phyloP scores from a whole-genome alignment of 1,284 basidiomycete species.

The Erythrobasidium hasegawianum region DNA sequence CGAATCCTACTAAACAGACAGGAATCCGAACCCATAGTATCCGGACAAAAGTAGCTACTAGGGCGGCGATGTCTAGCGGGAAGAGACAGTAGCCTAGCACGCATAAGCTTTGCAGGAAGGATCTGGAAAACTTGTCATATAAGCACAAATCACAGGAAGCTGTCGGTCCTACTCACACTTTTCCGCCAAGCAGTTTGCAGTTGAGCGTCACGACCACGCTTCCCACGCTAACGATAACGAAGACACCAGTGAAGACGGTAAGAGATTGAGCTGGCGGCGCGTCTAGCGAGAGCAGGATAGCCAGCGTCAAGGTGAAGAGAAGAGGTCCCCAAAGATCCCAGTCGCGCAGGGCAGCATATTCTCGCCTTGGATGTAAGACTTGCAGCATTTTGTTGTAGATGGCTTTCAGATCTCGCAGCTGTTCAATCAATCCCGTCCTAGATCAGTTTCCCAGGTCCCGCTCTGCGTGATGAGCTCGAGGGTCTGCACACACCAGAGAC shows the following conservation, averaged over 20 bases:
- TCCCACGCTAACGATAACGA: constrained; percentile 83
- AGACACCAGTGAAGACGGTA: constrained; percentile 81
- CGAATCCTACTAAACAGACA: constrained; percentile 76
- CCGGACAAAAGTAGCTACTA: constrained; percentile 79
- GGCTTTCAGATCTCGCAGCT: constrained; percentile 51
- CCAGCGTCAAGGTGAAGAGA: constrained; percentile 68
- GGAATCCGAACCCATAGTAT: constrained; percentile 80
- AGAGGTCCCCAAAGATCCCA: constrained; percentile 35
- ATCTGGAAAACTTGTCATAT: constrained; percentile 54
- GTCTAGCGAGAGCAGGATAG: constrained; percentile 81
- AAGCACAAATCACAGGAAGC: neutral
- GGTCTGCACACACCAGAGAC: constrained; percentile 64
- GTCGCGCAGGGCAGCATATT: constrained; percentile 66
- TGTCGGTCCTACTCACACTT: constrained; percentile 63
- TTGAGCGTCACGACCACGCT: constrained; percentile 85
- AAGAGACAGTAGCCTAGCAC: constrained; percentile 86
- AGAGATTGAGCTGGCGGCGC: constrained; percentile 77
- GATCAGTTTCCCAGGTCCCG: neutral
- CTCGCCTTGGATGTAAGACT: constrained; percentile 78
- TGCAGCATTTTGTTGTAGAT: constrained; percentile 88
- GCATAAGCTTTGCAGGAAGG: constrained; percentile 92
- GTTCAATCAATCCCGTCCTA: neutral
- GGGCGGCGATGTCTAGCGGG: constrained; percentile 79
- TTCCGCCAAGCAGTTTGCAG: constrained; percentile 89
- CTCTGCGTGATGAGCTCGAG: neutral